Base-by-base conservation (phyloP, 2,329 filamentous ascomycete species). In the Pseudogymnoascus sp. region DNA sequence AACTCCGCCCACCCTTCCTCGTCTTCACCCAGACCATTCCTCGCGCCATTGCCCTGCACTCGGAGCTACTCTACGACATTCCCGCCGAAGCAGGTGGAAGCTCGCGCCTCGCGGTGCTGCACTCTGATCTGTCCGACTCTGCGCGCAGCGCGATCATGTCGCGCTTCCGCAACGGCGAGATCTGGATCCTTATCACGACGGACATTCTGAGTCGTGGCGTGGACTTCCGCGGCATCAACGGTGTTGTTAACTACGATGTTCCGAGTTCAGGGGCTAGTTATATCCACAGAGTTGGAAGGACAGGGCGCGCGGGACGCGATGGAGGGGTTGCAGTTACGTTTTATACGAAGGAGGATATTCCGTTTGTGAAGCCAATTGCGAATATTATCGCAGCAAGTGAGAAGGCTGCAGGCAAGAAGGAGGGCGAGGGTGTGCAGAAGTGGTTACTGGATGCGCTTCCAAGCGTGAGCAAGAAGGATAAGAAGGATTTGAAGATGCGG, bases 11-110 rank as follows among this genome's bases (percentile, higher is more conserved):
- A 0, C 95, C 95, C 0, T 96, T 97, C 77, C 82, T 99, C 5
- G 89, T 99, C 65, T 99, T 99, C 75, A 95, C 93, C 0, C 95
- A 99, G 77, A 97, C 93, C 0, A 96, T 99, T 64, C 89, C 93
- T 61, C 87, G 95, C 69, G 95, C 95, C 0, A 85, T 89, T 34
- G 92, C 95, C 4, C 82, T 99, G 1, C 88, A 96, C 73, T 87
- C 90, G 36, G 95, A 99, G 75, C 83, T 99, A 31, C 88, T 91
- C 66, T 99, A 96, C 77, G 95, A 99, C 73, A 96, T 99, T 53
- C 92, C 95, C 0, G 81, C 89, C 0, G 88, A 92, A 74, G 93
- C 93, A 5, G 93, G 93, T 44, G 93, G 93, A 14, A 87, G 89
- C 1, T 84, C 88, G 0, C 86, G 95, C 42, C 90, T 97, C 64